These are phyloP conservation scores for Hemisphaericaspora xylofermentans DNA, from an alignment of 1,139 yeast species.

Conservation along the genomic window DNA sequence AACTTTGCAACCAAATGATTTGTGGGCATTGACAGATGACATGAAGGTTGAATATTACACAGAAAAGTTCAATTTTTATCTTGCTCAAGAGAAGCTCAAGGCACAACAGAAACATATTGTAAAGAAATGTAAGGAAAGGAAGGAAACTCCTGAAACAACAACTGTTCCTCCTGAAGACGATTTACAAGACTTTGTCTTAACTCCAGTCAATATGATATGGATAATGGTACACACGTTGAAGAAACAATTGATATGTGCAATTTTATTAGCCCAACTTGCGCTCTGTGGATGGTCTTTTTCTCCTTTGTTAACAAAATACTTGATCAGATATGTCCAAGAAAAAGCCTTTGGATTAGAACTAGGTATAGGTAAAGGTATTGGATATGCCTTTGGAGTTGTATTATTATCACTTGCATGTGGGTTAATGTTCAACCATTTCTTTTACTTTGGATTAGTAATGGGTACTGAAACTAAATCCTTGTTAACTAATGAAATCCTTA, in stretches of 20 bases:
- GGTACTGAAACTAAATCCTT: constrained; percentile 39
- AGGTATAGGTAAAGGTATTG: constrained; percentile 33
- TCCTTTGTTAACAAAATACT: constrained; percentile 30
- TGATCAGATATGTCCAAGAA: constrained; percentile 29
- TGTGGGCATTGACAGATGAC: constrained; percentile 53
- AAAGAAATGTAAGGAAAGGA: constrained; percentile 26
- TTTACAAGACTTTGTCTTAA: constrained; percentile 24
- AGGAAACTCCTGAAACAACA: constrained; percentile 23
- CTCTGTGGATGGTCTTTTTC: constrained; percentile 19
- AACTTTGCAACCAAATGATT: constrained; percentile 62
- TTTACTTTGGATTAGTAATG: constrained; percentile 55
- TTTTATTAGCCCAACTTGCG: constrained; percentile 19
- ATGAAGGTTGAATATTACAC: constrained; percentile 50
- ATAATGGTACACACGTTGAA: constrained; percentile 31
- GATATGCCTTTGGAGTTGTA: constrained; percentile 36
- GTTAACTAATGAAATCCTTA: constrained; percentile 33
- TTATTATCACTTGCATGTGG: constrained; percentile 35
- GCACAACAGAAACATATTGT: constrained; percentile 21
- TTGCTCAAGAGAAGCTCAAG: constrained; percentile 35
- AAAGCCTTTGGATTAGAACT: constrained; percentile 22
- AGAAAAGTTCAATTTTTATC: constrained; percentile 27
- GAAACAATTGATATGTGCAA: constrained; percentile 24
- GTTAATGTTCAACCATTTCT: constrained; percentile 59
- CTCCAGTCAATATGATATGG: constrained; percentile 14
- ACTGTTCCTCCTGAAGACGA: constrained; percentile 25